phyloP scores from a whole-genome alignment of 1,284 basidiomycete genomes.

The Polyporus tsugae region DNA sequence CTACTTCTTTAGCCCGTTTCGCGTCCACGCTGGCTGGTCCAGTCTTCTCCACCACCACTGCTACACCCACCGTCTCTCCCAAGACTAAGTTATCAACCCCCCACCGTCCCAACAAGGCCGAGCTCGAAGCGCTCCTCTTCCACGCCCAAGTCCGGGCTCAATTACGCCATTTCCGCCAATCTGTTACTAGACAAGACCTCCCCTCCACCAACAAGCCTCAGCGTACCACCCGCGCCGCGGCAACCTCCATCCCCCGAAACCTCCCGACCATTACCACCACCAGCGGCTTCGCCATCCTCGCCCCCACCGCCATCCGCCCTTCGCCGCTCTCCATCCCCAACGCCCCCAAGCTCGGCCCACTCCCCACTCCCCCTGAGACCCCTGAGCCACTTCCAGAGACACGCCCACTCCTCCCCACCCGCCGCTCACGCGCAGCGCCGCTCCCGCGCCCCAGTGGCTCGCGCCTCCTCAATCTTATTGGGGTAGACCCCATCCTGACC shows the following conservation, averaged over 20 bases:
- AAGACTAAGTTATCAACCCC: background rate
- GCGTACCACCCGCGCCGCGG: slow-evolving; percentile 22
- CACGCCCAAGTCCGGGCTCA: slow-evolving; percentile 30
- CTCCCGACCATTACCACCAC: slow-evolving; percentile 1
- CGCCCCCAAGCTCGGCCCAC: slow-evolving; percentile 24
- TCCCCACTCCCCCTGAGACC: slow-evolving; percentile 26
- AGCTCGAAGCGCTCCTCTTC: slow-evolving; percentile 31
- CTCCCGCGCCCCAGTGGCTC: slow-evolving; percentile 13
- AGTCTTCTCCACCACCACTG: slow-evolving; percentile 13
- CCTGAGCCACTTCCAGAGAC: slow-evolving; percentile 10
- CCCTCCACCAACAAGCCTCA: slow-evolving; percentile 1
- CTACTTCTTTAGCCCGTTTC: slow-evolving; percentile 10
- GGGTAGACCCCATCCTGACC: slow-evolving; percentile 22
- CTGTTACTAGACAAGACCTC: slow-evolving; percentile 12
- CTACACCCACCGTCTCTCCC: slow-evolving; percentile 1
- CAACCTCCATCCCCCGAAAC: slow-evolving; percentile 5
- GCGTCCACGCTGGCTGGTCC: slow-evolving; percentile 28
- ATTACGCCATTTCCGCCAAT: slow-evolving; percentile 25
- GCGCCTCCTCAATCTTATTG: slow-evolving; percentile 15
- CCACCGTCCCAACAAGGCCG: slow-evolving; percentile 32
- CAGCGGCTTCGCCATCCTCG: slow-evolving; percentile 6
- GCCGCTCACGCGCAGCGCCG: slow-evolving; percentile 21
- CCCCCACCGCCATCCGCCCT: slow-evolving; percentile 14
- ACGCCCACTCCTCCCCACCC: slow-evolving; percentile 25
- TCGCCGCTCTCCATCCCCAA: slow-evolving; percentile 4